Percentiles rank a stretch among this genome's conserved stretches.
Evolutionary conservation across 768 basidiomycete genomes (phyloP).

Genomic region (Hortiboletus flavorubellus): DNA sequence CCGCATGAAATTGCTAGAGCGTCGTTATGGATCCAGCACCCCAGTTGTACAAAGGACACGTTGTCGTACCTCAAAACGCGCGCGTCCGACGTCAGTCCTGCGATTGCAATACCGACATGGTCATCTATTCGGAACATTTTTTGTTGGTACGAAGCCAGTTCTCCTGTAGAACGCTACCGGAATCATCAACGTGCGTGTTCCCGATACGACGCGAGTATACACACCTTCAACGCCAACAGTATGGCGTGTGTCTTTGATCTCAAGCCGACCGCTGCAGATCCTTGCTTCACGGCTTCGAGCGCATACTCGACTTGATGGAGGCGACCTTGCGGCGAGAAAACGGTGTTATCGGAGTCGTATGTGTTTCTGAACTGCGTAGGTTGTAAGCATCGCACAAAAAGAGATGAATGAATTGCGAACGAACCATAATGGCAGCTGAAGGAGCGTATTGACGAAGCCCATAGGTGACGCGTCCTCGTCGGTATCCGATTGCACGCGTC

Average conservation of each 20-base stretch:
- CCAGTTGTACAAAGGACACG: neutral
- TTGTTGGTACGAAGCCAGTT: slow-evolving; percentile 98
- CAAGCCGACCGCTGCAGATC: slow-evolving; percentile 96
- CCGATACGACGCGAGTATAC: slow-evolving; percentile 12
- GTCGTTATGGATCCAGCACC: slow-evolving; percentile 1
- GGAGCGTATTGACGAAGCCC: slow-evolving; percentile 1
- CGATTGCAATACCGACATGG: slow-evolving; percentile 99
- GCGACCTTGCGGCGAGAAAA: slow-evolving; percentile 94
- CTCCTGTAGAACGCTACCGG: slow-evolving; percentile 90
- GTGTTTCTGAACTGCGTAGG: slow-evolving; percentile 82
- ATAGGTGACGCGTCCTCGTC: slow-evolving; percentile 35
- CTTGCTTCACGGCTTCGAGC: slow-evolving; percentile 98
- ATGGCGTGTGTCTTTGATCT: slow-evolving; percentile 94
- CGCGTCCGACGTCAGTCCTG: slow-evolving; percentile 97
- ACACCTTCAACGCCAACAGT: slow-evolving; percentile 87
- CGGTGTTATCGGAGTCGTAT: slow-evolving; percentile 98
- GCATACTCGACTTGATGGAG: slow-evolving; percentile 99
- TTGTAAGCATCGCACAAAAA: slow-evolving; percentile 2
- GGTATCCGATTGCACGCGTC: slow-evolving; percentile 14
- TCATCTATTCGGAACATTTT: slow-evolving; percentile 99
- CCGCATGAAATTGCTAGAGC: slow-evolving; percentile 92
- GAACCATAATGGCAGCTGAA: slow-evolving; percentile 28
- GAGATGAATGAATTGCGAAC: slow-evolving; percentile 7
- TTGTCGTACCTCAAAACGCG: slow-evolving; percentile 80
- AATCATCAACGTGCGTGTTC: slow-evolving; percentile 3